Conservation (phyloP, 768 basidiomycete species). For the Boletus tylopilopsis region DNA sequence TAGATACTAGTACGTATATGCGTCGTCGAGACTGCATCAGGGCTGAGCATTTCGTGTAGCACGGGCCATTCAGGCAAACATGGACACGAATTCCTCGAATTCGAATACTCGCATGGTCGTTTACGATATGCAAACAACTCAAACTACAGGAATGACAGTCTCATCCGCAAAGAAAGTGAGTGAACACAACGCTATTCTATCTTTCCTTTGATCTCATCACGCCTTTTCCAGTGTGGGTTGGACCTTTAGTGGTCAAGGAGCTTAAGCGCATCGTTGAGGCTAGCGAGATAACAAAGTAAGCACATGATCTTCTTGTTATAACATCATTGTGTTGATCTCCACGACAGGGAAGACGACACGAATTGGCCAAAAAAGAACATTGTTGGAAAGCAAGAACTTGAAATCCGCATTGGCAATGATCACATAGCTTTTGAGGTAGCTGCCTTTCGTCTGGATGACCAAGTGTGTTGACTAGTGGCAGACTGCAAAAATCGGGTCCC, state of each 20-base stretch:
- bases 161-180: slow-evolving; percentile 98
- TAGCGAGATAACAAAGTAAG: slow-evolving; percentile 91
- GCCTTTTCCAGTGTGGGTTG: slow-evolving; percentile 77
- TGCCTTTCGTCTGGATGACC: neutral
- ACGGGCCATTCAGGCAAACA: slow-evolving; percentile 99
- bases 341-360: slow-evolving; percentile 87
- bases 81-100: slow-evolving; percentile 97
- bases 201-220: neutral
- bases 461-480: slow-evolving; percentile 30
- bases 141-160: slow-evolving; percentile 95
- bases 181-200: slow-evolving; percentile 10
- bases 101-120: slow-evolving; percentile 96
- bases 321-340: neutral
- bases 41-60: slow-evolving; percentile 5
- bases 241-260: slow-evolving; percentile 89
- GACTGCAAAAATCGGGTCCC: slow-evolving; percentile 97
- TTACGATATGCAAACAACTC: slow-evolving; percentile 99
- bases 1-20: slow-evolving; percentile 50
- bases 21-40: neutral
- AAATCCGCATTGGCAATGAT: slow-evolving; percentile 89
- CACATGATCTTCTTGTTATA: neutral
- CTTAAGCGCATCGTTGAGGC: slow-evolving; percentile 90
- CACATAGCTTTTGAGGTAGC: slow-evolving; percentile 96
- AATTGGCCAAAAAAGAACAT: slow-evolving; percentile 99
- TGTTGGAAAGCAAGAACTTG: slow-evolving; percentile 96